A percentile compares a stretch with the other conserved stretches of the same genome.
Evolutionary conservation across 1,139 yeast species (phyloP).

Genomic region (Pneumocystis carinii): DNA sequence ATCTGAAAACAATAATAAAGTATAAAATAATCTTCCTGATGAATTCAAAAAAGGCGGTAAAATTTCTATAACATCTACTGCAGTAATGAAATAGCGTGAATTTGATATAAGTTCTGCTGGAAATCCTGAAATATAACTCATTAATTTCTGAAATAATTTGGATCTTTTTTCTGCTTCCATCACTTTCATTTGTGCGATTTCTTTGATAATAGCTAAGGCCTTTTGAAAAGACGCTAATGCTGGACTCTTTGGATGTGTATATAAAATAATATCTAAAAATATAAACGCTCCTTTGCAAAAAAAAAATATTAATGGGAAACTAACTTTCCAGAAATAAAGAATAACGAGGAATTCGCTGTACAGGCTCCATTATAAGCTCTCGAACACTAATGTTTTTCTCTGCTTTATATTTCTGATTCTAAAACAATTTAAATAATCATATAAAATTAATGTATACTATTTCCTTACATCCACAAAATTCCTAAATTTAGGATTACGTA

Average conservation of each 20-base stretch:
- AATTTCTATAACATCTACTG: constrained; percentile 7
- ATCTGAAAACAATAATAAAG: not conserved
- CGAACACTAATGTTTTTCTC: constrained; percentile 7
- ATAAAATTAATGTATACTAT: not conserved
- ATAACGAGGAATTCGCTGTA: constrained; percentile 9
- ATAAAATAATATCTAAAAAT: constrained; percentile 1
- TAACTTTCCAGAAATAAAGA: constrained; percentile 6
- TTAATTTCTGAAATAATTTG: constrained; percentile 6
- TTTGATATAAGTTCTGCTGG: constrained; percentile 8
- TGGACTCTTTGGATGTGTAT: constrained; percentile 5
- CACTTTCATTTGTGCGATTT: constrained; percentile 8
- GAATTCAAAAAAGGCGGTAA: not conserved
- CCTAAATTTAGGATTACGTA: constrained; percentile 4
- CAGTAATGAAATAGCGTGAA: constrained; percentile 3
- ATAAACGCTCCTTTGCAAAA: not conserved
- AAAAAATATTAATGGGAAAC: not conserved
- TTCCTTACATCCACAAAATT: constrained; percentile 3
- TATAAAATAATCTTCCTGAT: not conserved
- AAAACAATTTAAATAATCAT: not conserved
- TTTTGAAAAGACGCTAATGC: constrained; percentile 7
- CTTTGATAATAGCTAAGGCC: constrained; percentile 4
- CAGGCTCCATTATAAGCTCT: constrained; percentile 11
- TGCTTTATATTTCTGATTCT: constrained; percentile 1
- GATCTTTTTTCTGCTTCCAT: constrained; percentile 5
- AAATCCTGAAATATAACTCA: constrained; percentile 8